Base-by-base conservation (phyloP, 2,329 filamentous ascomycete species). In the Diaporthe amygdali region DNA sequence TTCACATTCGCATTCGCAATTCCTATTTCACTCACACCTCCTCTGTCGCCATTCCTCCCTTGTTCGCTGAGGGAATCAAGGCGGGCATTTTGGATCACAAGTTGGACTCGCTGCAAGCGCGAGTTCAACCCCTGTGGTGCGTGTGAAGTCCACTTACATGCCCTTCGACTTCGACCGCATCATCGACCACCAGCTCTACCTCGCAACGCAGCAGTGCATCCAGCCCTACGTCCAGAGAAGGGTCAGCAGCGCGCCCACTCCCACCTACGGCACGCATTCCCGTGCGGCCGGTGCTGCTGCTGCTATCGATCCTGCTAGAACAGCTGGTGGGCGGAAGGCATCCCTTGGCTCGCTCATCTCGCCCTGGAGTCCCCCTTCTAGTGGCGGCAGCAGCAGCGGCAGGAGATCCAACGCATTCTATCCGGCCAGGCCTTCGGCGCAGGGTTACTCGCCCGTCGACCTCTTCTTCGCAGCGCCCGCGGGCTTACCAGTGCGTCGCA, bases 141-240 rank as follows among this genome's bases (percentile, higher is more conserved):
- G 32, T 20, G 41, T 44, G 27, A 4, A 37, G 4, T 6, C 41
- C 17, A 39, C 39, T 20, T 44, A 64, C 10, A 72, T 72, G 70
- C 51, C 68, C 17, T 54, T 66, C 27, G 70, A 72, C 37, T 30
- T 70, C 20, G 41, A 66, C 47, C 46, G 61, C 51, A 51, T 49
- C 34, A 67, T 72, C 54, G 71, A 68, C 61, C 25, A 64, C 17
- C 51, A 68, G 39, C 61, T 67, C 46, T 71, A 70, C 54, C 61
- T 63, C 52, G 68, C 63, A 25, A 71, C 71, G 0, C 61, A 72
- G 55, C 37, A 68, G 61, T 67, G 52, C 41, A 41, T 71, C 30
- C 17, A 25, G 15, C 66, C 66, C 5, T 27, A 59, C 66, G 22
- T 22, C 20, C 66, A 39, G 22, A 47, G 39, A 39, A 56, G 52